These are phyloP conservation scores for Cronartium quercuum DNA, from an alignment of 1,284 basidiomycete species.

Conservation along the genomic window DNA sequence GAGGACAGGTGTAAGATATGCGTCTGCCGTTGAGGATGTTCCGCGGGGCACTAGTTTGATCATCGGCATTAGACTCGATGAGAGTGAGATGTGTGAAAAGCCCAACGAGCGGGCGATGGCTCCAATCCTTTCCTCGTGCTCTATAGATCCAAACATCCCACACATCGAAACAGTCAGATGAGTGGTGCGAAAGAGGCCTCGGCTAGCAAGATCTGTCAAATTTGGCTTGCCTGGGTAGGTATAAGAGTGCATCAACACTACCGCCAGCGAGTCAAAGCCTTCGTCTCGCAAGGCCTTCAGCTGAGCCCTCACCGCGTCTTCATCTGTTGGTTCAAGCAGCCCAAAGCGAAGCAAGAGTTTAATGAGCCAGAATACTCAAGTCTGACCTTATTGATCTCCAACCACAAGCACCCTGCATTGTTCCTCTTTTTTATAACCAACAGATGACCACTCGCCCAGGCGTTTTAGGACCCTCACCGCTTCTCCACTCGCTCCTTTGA, in stretches of 20 bases:
- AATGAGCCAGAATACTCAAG: no score
- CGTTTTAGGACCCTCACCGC: constrained; percentile 76
- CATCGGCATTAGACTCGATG: constrained; percentile 82
- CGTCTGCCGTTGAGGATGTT: constrained; percentile 86
- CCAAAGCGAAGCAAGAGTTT: constrained; percentile 40
- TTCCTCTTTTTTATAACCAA: no score
- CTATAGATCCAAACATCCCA: constrained; percentile 16
- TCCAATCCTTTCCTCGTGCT: constrained; percentile 64
- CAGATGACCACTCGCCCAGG: constrained; percentile 56
- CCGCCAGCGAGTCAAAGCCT: constrained; percentile 75
- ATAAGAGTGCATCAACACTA: constrained; percentile 85
- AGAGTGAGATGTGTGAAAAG: constrained; percentile 81
- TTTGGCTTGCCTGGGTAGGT: constrained; percentile 60
- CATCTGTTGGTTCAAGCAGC: constrained; percentile 41
- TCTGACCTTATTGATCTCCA: no score
- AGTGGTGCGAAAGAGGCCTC: no score
- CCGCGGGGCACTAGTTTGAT: constrained; percentile 92
- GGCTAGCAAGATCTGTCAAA: background rate
- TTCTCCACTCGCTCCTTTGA: constrained; percentile 79
- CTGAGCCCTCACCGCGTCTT: constrained; percentile 52
- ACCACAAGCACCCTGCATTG: no score
- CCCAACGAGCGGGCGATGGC: constrained; percentile 68
- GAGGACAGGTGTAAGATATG: constrained; percentile 88
- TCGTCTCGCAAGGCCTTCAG: constrained; percentile 64
- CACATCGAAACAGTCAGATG: no score